Base-by-base conservation (phyloP, 805 yeast species). In the Henningerozyma blattae region DNA sequence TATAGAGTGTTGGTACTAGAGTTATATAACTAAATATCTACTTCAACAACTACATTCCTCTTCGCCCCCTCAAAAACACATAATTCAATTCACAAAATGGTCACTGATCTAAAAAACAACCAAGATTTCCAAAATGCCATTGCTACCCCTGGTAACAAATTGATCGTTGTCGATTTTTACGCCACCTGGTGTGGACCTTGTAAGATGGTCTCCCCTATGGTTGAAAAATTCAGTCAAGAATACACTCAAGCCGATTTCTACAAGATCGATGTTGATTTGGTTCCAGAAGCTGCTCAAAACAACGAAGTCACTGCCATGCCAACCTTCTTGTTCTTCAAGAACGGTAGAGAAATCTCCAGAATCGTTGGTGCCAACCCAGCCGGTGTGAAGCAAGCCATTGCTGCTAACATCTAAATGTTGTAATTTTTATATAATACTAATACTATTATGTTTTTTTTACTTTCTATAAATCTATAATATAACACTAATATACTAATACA, bases 121-220 rank as follows among this genome's bases (percentile, higher is more conserved):
- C 59, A 57, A 35, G 87, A 86, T 58, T 89, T 87, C 70, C 64
- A 72, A 35, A 65, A 67, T 39, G 79, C 77, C 45, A 68, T 82
- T 52, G 44, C 61, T 35, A 70, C 79, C 52, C 48, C 61, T 38
- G 67, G 67, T 51, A 72, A 72, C 46, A 82, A 80, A 49, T 68
- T 85, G 54, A 87, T 85, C 47, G 87, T 91, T 48, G 84, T 91
- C 47, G 97, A 91, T 68, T 91, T 77, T 52, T 74, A 67, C 54
- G 84, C 85, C 22, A 68, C 74, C 9, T 77, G 85, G 85, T 77
- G 98, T 64, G 96, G 96, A 48, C 97, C 98, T 42, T 89, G 98
- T 71, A 91, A 89, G 72, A 83, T 83, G 76, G 80, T 91, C 63
- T 87, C 95, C 36, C 98, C 98, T 49, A 66, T 84, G 65, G 65